Base-by-base conservation (phyloP, 2,329 filamentous ascomycete genomes). In the Orbilia blumenaviensis region DNA sequence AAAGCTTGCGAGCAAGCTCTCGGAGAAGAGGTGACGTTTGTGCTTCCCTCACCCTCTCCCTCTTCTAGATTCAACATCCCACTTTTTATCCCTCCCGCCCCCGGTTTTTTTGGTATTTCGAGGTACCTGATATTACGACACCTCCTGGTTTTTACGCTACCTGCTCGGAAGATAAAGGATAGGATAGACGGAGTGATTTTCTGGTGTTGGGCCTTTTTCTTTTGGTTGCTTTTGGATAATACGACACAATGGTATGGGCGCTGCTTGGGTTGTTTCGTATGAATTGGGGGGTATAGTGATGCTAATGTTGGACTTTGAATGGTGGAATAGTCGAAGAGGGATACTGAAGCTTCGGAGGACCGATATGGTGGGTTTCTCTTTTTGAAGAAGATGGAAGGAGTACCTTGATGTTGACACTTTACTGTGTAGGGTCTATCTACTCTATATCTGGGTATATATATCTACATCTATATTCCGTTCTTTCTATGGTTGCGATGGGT, bases 391-490 rank as follows among this genome's bases (percentile, higher is more conserved):
- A 38, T 27, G 34, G 12, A 21, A 34, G 14, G 25, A 46, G 21
- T 46, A 14, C 41, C 63, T 64, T 52, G 25, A 56, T 60, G 46
- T 48, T 78, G 18, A 78, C 60, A 18, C 8, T 16, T 27, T 61
- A 46, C 73, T 36, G 61, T 77, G 34, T 79, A 87, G 86, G 89
- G 81, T 84, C 86, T 78, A 88, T 92, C 84, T 92, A 89, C 85
- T 92, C 90, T 78, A 86, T 92, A 80, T 92, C 90, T 63, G 88
- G 86, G 86, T 87, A 69, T 38, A 58, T 84, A 75, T 36, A 46
- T 84, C 38, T 7, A 46, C 23, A 79, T 84, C 48, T 14, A 36
- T n/a, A 12, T 21, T n/a, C 23, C 4, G 10, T 61, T 71, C 42
- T 52, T 44, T 64, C 38, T 18, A 21, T 66, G 23, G 34, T 42